Percentiles rank a stretch among this genome's conserved stretches.
phyloP scores from a whole-genome alignment of 2,329 filamentous ascomycete genomes.

The Phaeoacremonium minimum region DNA sequence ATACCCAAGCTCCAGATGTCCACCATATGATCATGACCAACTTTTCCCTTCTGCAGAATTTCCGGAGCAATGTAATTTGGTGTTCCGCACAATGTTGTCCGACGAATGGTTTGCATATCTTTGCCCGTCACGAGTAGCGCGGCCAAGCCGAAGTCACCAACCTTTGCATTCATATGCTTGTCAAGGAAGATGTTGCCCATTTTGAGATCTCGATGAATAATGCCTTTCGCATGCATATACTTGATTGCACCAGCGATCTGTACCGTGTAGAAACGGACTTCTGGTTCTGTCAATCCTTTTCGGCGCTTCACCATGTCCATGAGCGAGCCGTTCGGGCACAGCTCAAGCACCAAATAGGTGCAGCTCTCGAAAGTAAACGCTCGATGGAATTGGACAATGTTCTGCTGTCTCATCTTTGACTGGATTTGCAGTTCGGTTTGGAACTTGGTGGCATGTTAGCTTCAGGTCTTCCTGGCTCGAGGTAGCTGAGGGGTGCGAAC shows the following conservation, averaged over 20 bases:
- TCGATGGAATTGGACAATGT: slow-evolving; percentile 92
- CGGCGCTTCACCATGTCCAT: slow-evolving; percentile 97
- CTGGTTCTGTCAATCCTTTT: slow-evolving; percentile 85
- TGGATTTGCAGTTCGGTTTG: slow-evolving; percentile 92
- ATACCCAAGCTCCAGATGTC: slow-evolving; percentile 98
- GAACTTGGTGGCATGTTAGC: slow-evolving; percentile 39
- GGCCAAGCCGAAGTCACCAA: slow-evolving; percentile 94
- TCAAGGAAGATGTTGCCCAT: slow-evolving; percentile 98
- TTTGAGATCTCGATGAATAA: slow-evolving; percentile 95
- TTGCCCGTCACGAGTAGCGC: slow-evolving; percentile 87
- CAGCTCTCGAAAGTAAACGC: slow-evolving; percentile 86
- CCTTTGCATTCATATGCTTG: slow-evolving; percentile 92
- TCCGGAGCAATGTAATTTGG: slow-evolving; percentile 98
- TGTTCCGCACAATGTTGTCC: slow-evolving; percentile 93
- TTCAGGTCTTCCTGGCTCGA: not conserved
- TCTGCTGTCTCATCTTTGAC: slow-evolving; percentile 93
- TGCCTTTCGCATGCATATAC: slow-evolving; percentile 92
- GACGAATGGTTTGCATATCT: slow-evolving; percentile 77
- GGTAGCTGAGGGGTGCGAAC: slow-evolving; percentile 32
- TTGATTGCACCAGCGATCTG: slow-evolving; percentile 97
- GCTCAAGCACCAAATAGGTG: slow-evolving; percentile 90
- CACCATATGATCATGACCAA: slow-evolving; percentile 95
- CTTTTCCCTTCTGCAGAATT: slow-evolving; percentile 88
- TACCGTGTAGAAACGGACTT: slow-evolving; percentile 89
- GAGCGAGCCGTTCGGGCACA: slow-evolving; percentile 92